A percentile compares a stretch with the other conserved stretches of the same genome.
These are phyloP conservation scores for Stylosanthes scabra DNA, from an alignment of 331 rosid species.

Conservation along the genomic window DNA sequence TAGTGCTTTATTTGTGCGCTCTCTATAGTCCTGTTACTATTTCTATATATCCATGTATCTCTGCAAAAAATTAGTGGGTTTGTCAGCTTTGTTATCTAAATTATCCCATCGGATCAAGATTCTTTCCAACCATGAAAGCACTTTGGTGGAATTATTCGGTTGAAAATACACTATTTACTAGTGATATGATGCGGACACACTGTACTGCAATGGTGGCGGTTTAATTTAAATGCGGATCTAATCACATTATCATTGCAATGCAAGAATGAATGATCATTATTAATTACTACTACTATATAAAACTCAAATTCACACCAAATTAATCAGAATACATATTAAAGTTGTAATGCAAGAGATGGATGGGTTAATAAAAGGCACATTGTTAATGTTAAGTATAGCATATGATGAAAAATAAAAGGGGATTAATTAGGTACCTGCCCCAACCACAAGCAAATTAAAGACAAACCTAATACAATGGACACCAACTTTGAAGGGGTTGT, in stretches of 20 bases:
- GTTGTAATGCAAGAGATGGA: conserved; percentile 13
- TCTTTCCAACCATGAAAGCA: conserved; percentile 51
- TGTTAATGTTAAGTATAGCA: conserved; percentile 9
- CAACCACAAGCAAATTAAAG: conserved; percentile 65
- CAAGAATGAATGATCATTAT: too few relatives aligned
- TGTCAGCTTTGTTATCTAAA: conserved; percentile 35
- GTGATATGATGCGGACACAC: background rate
- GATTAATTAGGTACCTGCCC: conserved; percentile 57
- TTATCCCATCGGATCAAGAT: conserved; percentile 32
- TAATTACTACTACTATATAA: too few relatives aligned
- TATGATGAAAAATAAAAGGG: conserved; percentile 40
- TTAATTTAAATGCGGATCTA: too few relatives aligned
- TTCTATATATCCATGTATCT: conserved; percentile 3
- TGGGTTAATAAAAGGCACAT: background rate
- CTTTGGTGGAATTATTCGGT: conserved; percentile 37
- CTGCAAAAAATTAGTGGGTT: conserved; percentile 34
- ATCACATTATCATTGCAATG: too few relatives aligned
- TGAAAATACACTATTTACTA: conserved; percentile 24
- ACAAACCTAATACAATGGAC: conserved; percentile 53
- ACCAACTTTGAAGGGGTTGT: conserved; percentile 35
- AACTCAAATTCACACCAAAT: too few relatives aligned
- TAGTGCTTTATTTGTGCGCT: conserved; percentile 5
- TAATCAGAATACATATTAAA: too few relatives aligned
- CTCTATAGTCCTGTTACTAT: conserved; percentile 4
- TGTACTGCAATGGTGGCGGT: too few relatives aligned